These are phyloP conservation scores for Neonectria sp. DNA, from an alignment of 2,329 filamentous ascomycete genomes.

Conservation along the genomic window DNA sequence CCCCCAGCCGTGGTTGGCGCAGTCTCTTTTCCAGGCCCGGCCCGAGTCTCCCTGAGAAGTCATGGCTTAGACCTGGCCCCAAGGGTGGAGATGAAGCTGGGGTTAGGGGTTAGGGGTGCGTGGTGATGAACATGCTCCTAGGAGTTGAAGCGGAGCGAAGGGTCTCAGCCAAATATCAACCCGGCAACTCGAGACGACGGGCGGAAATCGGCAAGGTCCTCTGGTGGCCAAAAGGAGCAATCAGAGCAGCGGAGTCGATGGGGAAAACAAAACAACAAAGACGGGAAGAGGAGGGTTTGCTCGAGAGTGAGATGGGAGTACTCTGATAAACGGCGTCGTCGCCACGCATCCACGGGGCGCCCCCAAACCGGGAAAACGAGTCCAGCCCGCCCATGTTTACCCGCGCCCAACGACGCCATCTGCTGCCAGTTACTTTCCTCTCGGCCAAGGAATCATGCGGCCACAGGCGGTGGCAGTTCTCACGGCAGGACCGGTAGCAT, in stretches of 20 bases:
- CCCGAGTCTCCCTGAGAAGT: slow-evolving; percentile 17
- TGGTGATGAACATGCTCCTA: slow-evolving; percentile 33
- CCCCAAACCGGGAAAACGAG: slow-evolving; percentile 8
- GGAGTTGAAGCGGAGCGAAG: slow-evolving; percentile 13
- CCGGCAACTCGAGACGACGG: slow-evolving; percentile 40
- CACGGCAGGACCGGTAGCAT: slow-evolving; percentile 44
- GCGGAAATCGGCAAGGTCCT: slow-evolving; percentile 11
- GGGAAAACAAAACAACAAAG: slow-evolving; percentile 11
- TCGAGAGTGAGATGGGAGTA: slow-evolving; percentile 26
- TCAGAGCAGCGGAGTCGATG: slow-evolving; percentile 10
- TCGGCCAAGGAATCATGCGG: slow-evolving; percentile 7
- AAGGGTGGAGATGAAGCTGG: slow-evolving; percentile 1
- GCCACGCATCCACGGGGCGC: slow-evolving; percentile 4
- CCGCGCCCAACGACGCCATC: slow-evolving; percentile 2
- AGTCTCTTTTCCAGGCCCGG: slow-evolving; percentile 27
- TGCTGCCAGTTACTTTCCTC: slow-evolving; percentile 7
- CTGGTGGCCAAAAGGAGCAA: slow-evolving; percentile 14
- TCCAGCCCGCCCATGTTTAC: slow-evolving; percentile 6
- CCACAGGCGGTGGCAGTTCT: slow-evolving; percentile 39
- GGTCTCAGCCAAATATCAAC: slow-evolving; percentile 42
- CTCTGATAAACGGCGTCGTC: slow-evolving; percentile 31
- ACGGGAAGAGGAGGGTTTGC: slow-evolving; percentile 18
- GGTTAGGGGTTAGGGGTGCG: slow-evolving; percentile 20
- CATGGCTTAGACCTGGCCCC: slow-evolving; percentile 17
- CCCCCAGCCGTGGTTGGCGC: slow-evolving; percentile 48